Percentiles rank a stretch among this genome's conserved stretches.
Conservation (phyloP, 2,329 filamentous ascomycete species). For the Phoma sp. region DNA sequence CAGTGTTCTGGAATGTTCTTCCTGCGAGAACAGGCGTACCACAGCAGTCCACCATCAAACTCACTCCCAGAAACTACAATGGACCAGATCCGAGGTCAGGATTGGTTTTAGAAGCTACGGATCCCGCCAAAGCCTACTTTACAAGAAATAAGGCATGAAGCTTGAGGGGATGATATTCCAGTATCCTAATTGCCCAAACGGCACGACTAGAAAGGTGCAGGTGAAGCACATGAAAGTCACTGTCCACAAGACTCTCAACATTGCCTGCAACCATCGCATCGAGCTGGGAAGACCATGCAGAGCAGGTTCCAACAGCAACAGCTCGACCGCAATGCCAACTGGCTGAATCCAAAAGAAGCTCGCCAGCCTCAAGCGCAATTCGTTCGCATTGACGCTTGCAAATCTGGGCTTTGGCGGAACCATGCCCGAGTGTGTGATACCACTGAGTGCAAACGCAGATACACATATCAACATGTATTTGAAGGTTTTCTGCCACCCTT, state of each 20-base stretch:
- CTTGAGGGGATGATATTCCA: constrained; percentile 3
- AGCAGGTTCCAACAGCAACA: constrained; percentile 6
- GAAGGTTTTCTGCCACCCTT: background rate
- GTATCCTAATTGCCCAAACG: constrained; percentile 14
- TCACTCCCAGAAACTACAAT: no score
- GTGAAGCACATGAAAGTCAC: constrained; percentile 1
- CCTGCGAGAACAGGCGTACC: no score
- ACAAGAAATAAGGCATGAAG: background rate
- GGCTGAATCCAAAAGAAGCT: constrained; percentile 18
- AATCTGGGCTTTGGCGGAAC: constrained; percentile 12
- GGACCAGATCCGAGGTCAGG: no score
- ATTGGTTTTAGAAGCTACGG: no score
- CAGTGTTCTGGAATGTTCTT: no score
- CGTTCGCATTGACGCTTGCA: background rate
- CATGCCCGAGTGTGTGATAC: constrained; percentile 14
- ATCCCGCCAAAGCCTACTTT: background rate
- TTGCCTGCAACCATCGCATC: background rate
- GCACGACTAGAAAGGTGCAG: constrained; percentile 2
- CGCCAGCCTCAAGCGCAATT: constrained; percentile 8
- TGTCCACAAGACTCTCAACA: constrained; percentile 2
- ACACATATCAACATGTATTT: constrained; percentile 15
- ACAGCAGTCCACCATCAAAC: no score
- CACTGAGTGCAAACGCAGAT: constrained; percentile 14
- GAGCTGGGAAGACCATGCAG: background rate
- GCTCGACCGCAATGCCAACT: constrained; percentile 10